These are phyloP conservation scores for Plasmodium fragile DNA, from an alignment of 169 alveolate genomes.

Conservation along the genomic window DNA sequence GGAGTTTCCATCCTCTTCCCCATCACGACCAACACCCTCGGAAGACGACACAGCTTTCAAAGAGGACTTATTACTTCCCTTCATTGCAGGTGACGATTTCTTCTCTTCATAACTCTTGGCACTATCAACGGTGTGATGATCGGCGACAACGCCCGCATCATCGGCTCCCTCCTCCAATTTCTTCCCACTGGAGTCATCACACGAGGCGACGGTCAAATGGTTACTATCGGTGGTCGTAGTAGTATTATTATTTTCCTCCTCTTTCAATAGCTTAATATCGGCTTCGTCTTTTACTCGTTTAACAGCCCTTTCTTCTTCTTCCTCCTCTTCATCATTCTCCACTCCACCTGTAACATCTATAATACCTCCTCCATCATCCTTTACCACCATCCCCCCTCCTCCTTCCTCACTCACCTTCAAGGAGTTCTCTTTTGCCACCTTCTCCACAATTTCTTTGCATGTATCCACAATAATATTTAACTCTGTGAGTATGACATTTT, in stretches of 20 bases:
- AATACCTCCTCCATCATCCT: slow-evolving; percentile 5
- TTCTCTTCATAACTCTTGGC: slow-evolving; percentile 38
- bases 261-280: neutral
- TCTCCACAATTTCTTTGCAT: slow-evolving; percentile 80
- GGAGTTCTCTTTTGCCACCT: slow-evolving; percentile 75
- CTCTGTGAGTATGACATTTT: slow-evolving; percentile 85
- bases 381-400: slow-evolving; percentile 22
- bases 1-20: neutral
- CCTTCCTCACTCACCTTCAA: slow-evolving; percentile 15
- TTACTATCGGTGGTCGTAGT: slow-evolving; percentile 36
- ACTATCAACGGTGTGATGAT: neutral
- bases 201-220: slow-evolving; percentile 73
- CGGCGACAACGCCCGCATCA: neutral
- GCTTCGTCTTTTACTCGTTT: slow-evolving; percentile 14
- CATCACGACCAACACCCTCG: neutral
- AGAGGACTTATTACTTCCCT: neutral
- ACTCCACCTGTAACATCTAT: slow-evolving; percentile 24
- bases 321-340: slow-evolving; percentile 19
- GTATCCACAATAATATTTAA: slow-evolving; percentile 83
- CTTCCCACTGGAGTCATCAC: slow-evolving; percentile 74
- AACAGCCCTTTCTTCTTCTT: neutral
- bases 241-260: slow-evolving; percentile 35
- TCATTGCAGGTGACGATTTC: neutral
- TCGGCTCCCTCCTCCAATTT: slow-evolving; percentile 71
- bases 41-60: neutral